Evolutionary conservation across 352 stramenopile species (phyloP), one percentile per base, ranked within the genome.

Genomic region (Phytopythium ostracodes): DNA sequence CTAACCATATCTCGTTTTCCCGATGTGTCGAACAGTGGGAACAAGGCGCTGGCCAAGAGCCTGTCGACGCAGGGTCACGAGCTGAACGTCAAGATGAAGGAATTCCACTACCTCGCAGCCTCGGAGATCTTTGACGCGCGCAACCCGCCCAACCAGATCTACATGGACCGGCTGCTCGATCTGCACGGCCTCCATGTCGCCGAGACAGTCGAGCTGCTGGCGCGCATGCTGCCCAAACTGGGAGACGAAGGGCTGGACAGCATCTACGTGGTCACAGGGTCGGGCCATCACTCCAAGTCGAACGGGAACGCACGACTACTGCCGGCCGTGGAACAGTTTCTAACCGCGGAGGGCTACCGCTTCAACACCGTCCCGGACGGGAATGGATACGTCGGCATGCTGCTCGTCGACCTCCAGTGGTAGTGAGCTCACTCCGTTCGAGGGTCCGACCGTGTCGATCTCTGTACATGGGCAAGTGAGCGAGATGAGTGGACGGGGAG

Each of bases 51-150:
- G 51, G 86, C 86, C 25, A 88, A 86, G 62, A 75, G 70, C 25
- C 58, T 95, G 55, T 95, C 86, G 15, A 79, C 72, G 18, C 80
- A 93, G 69, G 86, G 86, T 24, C 86, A 93, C 65, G 76, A 89
- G 35, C 88, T 87, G 72, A 95, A 92, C 50, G 72, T 62, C 27
- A 85, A 92, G 69, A 95, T 95, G 86, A 95, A 95, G 67, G 72
- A 85, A 18, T 82, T 72, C 55, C 86, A 95, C 68, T 93, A 87
- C 62, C 49, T 81, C 14, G 86, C 86, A 4, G 86, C 86, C 31
- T 78, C 77, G 18, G 72, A 82, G 47, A 93, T 95, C 59, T 95
- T 95, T 53, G 79, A 93, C 59, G 66, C 77, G 49, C 82, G 86
- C 22, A 95, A 95, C 60, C 80, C 86, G 56, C 70, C 78, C 24